Evolutionary conservation across 2,329 filamentous ascomycete genomes (phyloP), one percentile per base, ranked within the genome.

Genomic region (Ascochyta pisi): DNA sequence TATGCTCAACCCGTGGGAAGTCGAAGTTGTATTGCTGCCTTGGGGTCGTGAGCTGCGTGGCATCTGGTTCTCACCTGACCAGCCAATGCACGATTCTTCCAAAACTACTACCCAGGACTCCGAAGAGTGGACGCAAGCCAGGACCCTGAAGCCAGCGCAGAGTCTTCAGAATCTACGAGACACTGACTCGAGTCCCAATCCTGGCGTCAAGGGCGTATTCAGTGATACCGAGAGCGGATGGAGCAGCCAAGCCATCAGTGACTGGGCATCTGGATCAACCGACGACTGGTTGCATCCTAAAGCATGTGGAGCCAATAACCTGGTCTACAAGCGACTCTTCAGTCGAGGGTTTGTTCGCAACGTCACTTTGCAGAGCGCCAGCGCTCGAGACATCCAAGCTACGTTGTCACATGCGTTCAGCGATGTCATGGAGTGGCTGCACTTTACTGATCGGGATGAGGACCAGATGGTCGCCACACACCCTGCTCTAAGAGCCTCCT

Each of bases 21-120:
- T 94, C 1, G 89, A 93, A 67, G 87, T 93, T 4, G 86, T 93
- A 1, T 86, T 92, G 54, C 73, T 93, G 7, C 90, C 90, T 1
- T 94, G 91, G 71, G 83, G 83, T 4, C 74, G 77, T 38, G 73
- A 79, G n/a, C 68, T 85, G 22, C 78, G 76, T 57, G 83, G 83
- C 2, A 77, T 85, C 22, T 85, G 83, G 83, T 82, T 79, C 50
- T 75, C 78, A 8, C 68, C 76, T 8, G 71, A 73, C 43, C 79
- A 77, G 56, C 73, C 70, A 52, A 74, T 74, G 65, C 73, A 75
- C 58, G 65, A 77, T 58, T 54, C 66, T 6, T 63, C 71, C 31
- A 66, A 60, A 15, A 62, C 68, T 2, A 70, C 67, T 9, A 78
- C 78, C 10, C 76, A 79, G 33, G 74, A 74, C 10, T 76, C 76